Base-by-base conservation (phyloP, 2,329 filamentous ascomycete genomes). In the Lachnellula subtilissima region DNA sequence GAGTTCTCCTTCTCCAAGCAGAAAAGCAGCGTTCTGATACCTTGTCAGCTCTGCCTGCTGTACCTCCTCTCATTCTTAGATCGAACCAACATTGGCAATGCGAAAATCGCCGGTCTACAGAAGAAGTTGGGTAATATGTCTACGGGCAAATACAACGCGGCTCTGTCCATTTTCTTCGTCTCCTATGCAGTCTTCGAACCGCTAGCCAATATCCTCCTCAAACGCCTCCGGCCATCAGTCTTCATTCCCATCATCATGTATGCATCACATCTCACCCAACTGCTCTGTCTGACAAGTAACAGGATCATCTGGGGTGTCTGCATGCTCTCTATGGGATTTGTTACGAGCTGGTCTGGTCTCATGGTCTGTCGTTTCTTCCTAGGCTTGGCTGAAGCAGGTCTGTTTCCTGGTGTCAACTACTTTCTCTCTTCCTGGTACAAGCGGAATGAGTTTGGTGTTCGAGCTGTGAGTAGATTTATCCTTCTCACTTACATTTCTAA, bases 221-320 rank as follows among this genome's bases (percentile, higher is more conserved):
- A 90, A 74, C 76, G 73, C 58, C 74, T 85, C 54, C 81, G 77
- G 60, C 86, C 86, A 3, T 89, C 86, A 48, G 74, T 91, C 54
- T 95, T 94, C 68, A 83, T 93, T 54, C 87, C 90, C 2, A 74
- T 80, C 39, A 93, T 93, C 68, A 94, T 96, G 86, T 86, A 65
- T 19, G 50, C 39, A 28, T 14, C n/a, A 9, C 37, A 15, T 14
- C 12, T 12, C 32, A 17, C 19, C 4, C 7, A 11, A 23, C 4
- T 17, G n/a, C 25, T n/a, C 2, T 23, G 15, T 35, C 51, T 53
- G 25, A 53, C 35, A 32, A 37, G 15, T 42, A 25, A 28, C 22
- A 60, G 55, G 55, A 59, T 78, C 15, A 72, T 75, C 11, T 80
- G 77, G 77, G 74, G 76, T 5, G 55, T 72, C n/a, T 65, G 65